These are phyloP conservation scores for Sabuloglossum arenarium DNA, from an alignment of 495 filamentous ascomycete genomes.

Conservation along the genomic window DNA sequence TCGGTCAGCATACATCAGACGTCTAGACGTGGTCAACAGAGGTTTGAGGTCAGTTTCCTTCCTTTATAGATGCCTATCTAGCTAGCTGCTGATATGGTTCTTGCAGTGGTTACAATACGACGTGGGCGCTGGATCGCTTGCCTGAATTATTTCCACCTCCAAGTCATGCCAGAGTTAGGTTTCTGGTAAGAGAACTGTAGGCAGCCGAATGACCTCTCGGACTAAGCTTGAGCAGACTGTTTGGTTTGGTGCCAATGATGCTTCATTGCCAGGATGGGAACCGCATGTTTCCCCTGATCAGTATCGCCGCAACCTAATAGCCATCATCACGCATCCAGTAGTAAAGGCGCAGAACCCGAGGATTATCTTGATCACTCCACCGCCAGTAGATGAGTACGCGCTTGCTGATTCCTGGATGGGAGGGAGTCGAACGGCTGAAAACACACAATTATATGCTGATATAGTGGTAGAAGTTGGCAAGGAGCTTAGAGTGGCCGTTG, in stretches of 20 bases:
- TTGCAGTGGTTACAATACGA: conserved; percentile 47
- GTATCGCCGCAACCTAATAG: conserved; percentile 48
- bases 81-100: not conserved
- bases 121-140: conserved; percentile 36
- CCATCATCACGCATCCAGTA: conserved; percentile 45
- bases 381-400: conserved; percentile 63
- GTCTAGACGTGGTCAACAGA: conserved; percentile 46
- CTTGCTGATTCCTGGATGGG: conserved; percentile 16
- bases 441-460: conserved; percentile 51
- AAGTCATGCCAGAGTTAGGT: conserved; percentile 31
- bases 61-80: not conserved
- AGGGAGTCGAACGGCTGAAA: conserved; percentile 32
- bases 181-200: conserved; percentile 33
- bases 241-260: conserved; percentile 80
- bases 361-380: conserved; percentile 57
- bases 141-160: conserved; percentile 34
- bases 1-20: conserved; percentile 33
- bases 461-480: conserved; percentile 42
- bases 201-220: not conserved
- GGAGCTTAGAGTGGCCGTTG: conserved; percentile 38
- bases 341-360: conserved; percentile 47
- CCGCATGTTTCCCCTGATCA: conserved; percentile 57
- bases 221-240: conserved; percentile 31
- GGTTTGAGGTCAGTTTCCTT: conserved; percentile 31
- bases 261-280: conserved; percentile 33